A percentile compares a stretch with the other conserved stretches of the same genome.
These are phyloP conservation scores for Barnettozyma salicaria DNA, from an alignment of 805 yeast species.

Conservation along the genomic window DNA sequence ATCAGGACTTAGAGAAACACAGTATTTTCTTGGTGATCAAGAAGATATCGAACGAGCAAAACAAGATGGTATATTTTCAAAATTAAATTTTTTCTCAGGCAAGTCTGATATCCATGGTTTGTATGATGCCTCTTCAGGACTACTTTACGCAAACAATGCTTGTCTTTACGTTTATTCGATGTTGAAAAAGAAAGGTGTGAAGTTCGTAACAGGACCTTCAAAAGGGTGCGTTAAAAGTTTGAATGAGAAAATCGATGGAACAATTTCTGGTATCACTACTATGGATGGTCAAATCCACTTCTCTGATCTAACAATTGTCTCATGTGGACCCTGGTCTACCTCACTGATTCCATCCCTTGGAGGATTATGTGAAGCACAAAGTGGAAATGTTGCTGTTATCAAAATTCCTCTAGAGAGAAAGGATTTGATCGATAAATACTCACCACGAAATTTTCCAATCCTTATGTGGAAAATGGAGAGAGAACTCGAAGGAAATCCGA, in stretches of 20 bases:
- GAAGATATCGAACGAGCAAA: slow-evolving; percentile 28
- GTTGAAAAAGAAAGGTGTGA: slow-evolving; percentile 29
- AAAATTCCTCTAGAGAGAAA: slow-evolving; percentile 32
- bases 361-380: slow-evolving; percentile 33
- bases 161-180: slow-evolving; percentile 22
- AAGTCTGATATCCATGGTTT: slow-evolving; percentile 17
- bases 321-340: slow-evolving; percentile 25
- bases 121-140: slow-evolving; percentile 29
- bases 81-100: slow-evolving; percentile 8
- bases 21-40: slow-evolving; percentile 25
- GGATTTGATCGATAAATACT: slow-evolving; percentile 31
- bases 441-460: slow-evolving; percentile 29
- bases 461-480: slow-evolving; percentile 31
- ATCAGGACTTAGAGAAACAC: slow-evolving; percentile 27
- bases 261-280: slow-evolving; percentile 20
- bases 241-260: slow-evolving; percentile 15
- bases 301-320: slow-evolving; percentile 17
- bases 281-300: slow-evolving; percentile 25
- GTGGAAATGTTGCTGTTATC: slow-evolving; percentile 32
- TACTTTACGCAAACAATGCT: slow-evolving; percentile 30
- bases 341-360: slow-evolving; percentile 23
- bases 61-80: slow-evolving; percentile 23
- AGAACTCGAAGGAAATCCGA: slow-evolving; percentile 25
- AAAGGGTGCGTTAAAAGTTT: slow-evolving; percentile 26
- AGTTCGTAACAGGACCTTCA: slow-evolving; percentile 28